phyloP scores from a whole-genome alignment of 371 early-diverging fungal species.

The Umbelopsis sp. region DNA sequence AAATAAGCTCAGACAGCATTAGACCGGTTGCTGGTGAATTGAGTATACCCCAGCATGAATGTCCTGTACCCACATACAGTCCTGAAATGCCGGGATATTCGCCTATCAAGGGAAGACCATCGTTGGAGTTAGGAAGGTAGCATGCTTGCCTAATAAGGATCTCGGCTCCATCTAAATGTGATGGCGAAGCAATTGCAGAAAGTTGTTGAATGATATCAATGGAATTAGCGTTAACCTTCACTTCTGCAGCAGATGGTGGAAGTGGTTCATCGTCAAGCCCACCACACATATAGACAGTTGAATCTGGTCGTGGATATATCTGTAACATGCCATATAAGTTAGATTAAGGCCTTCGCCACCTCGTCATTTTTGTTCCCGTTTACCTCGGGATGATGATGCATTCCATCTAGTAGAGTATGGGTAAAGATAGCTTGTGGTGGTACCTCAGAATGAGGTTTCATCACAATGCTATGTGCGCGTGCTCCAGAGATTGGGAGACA shows the following conservation, averaged over 20 bases:
- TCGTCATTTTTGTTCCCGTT: not conserved
- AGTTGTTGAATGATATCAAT: slow-evolving; percentile 29
- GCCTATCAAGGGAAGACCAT: slow-evolving; percentile 65
- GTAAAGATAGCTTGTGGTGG: slow-evolving; percentile 53
- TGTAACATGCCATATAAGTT: not conserved
- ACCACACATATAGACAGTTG: slow-evolving; percentile 73
- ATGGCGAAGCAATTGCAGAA: slow-evolving; percentile 44
- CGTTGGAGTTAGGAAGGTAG: slow-evolving; percentile 62
- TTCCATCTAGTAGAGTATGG: slow-evolving; percentile 29
- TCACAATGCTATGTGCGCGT: slow-evolving; percentile 52
- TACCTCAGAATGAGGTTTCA: slow-evolving; percentile 31
- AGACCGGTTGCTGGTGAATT: slow-evolving; percentile 71
- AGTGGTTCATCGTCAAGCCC: slow-evolving; percentile 54
- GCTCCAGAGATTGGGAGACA: slow-evolving; percentile 44
- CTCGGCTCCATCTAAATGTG: slow-evolving; percentile 28
- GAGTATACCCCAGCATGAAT: slow-evolving; percentile 77
- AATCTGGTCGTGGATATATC: slow-evolving; percentile 55
- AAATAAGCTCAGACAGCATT: slow-evolving; percentile 64
- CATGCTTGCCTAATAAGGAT: slow-evolving; percentile 58
- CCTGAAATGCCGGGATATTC: slow-evolving; percentile 48
- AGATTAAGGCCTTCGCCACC: not conserved
- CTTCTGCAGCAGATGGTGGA: slow-evolving; percentile 45
- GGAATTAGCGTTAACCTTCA: slow-evolving; percentile 36
- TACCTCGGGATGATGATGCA: slow-evolving; percentile 51
- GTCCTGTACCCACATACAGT: slow-evolving; percentile 67